A percentile compares a stretch with the other conserved stretches of the same genome.
Conservation (phyloP, 352 stramenopile genomes). For the Phytophthora palmivora region DNA sequence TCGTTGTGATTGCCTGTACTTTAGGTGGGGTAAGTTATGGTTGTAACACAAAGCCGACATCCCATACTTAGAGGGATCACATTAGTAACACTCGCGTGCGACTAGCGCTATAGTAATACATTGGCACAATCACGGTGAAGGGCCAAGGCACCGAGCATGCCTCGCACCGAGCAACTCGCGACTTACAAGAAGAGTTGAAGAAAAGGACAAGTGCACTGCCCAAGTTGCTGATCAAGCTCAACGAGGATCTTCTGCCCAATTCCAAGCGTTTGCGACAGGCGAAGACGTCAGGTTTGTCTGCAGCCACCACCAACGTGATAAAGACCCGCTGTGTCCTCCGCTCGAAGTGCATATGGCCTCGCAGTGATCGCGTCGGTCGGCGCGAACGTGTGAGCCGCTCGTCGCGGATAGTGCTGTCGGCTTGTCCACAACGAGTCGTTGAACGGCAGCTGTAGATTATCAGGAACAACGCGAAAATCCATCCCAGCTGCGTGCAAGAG, state of each 20-base stretch:
- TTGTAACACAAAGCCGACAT: too few relatives aligned
- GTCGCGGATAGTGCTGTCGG: constrained; percentile 27
- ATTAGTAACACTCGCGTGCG: too few relatives aligned
- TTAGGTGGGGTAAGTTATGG: too few relatives aligned
- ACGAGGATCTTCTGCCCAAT: background rate
- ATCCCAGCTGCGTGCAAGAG: constrained; percentile 10
- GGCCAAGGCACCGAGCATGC: too few relatives aligned
- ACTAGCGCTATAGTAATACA: too few relatives aligned
- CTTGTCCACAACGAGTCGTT: constrained; percentile 12
- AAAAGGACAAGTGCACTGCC: constrained; percentile 1
- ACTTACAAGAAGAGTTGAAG: constrained; percentile 3
- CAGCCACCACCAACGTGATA: constrained; percentile 10
- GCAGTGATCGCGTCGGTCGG: background rate
- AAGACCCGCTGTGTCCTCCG: background rate
- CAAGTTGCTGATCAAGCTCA: background rate
- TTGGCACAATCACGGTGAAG: too few relatives aligned
- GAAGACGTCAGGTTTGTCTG: constrained; percentile 1
- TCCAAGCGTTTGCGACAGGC: constrained; percentile 19
- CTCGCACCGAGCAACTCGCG: too few relatives aligned
- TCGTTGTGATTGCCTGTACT: too few relatives aligned
- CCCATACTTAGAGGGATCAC: too few relatives aligned
- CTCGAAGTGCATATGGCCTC: background rate
- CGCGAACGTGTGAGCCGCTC: constrained; percentile 20
- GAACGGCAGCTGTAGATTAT: background rate
- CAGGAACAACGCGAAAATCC: constrained; percentile 12